Evolutionary conservation across 768 basidiomycete genomes (phyloP).

Genomic region (Agaricus subrufescens): DNA sequence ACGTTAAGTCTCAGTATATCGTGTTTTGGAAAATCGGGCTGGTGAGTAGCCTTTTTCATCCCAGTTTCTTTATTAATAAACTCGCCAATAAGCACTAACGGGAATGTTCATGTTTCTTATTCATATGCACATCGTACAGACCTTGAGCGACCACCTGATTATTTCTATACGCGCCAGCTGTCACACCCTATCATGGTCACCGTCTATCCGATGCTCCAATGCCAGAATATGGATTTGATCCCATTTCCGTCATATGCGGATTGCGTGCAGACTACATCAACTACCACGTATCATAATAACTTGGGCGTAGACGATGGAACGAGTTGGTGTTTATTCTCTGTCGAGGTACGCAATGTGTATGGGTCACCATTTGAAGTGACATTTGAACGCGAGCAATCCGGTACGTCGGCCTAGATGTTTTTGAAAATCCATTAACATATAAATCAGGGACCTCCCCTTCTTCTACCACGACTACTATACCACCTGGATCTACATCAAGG

Average conservation of each 20-base stretch:
- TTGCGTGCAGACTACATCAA: conserved; percentile 16
- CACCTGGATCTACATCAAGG: conserved; percentile 86
- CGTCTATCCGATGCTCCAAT: conserved; percentile 94
- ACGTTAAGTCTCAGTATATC: conserved; percentile 62
- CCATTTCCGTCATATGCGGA: conserved; percentile 46
- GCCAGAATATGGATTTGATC: conserved; percentile 76
- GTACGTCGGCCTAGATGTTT: conserved; percentile 27
- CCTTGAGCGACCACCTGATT: conserved; percentile 29
- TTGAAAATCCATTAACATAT: not conserved
- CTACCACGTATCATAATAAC: conserved; percentile 21
- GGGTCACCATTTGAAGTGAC: conserved; percentile 88
- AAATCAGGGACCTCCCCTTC: conserved; percentile 34
- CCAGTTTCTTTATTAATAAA: not conserved
- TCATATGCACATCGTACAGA: conserved; percentile 53
- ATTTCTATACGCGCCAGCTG: conserved; percentile 84
- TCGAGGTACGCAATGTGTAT: conserved; percentile 91
- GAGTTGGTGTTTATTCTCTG: conserved; percentile 81
- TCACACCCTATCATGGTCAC: conserved; percentile 88
- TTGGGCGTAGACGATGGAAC: conserved; percentile 44
- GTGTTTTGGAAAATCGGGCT: conserved; percentile 88
- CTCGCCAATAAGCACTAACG: conserved; percentile 55
- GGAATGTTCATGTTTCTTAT: conserved; percentile 82
- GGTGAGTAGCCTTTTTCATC: conserved; percentile 51
- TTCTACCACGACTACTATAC: conserved; percentile 55
- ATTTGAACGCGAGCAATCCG: conserved; percentile 63